phyloP scores from a whole-genome alignment of 306 rosid genomes.

The Quercus wislizeni region DNA sequence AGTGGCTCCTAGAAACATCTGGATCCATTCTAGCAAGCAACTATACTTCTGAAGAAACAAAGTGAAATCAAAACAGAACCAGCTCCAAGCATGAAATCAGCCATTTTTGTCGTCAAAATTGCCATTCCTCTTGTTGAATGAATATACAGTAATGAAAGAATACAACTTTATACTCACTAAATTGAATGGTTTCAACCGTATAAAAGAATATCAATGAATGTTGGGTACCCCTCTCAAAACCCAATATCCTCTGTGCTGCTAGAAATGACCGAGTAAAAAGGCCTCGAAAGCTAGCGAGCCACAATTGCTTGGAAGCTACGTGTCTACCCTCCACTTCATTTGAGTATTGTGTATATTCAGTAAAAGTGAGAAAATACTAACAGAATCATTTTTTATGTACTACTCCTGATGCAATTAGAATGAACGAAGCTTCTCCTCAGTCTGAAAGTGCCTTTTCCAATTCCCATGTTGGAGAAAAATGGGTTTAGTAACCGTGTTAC shows the following conservation, averaged over 20 bases:
- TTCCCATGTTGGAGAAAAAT: constrained; percentile 23
- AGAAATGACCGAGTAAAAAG: constrained; percentile 32
- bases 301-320: constrained; percentile 30
- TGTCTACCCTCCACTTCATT: constrained; percentile 21
- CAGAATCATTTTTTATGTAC: constrained; percentile 1
- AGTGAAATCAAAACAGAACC: not conserved
- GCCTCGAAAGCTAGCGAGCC: constrained; percentile 36
- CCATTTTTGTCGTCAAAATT: constrained; percentile 55
- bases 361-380: constrained; percentile 30
- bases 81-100: constrained; percentile 17
- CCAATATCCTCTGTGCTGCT: constrained; percentile 31
- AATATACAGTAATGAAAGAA: constrained; percentile 62
- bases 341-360: constrained; percentile 32
- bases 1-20: not conserved
- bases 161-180: constrained; percentile 38
- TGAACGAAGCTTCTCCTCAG: constrained; percentile 32
- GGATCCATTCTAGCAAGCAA: not conserved
- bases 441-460: constrained; percentile 19
- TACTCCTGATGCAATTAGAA: constrained; percentile 35
- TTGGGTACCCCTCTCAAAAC: constrained; percentile 32
- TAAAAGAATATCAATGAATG: constrained; percentile 34
- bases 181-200: constrained; percentile 23
- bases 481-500: constrained; percentile 15
- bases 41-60: not conserved
- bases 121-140: constrained; percentile 26